Evolutionary conservation across 2,329 filamentous ascomycete genomes (phyloP).

Genomic region (Calonectria pauciramosa): DNA sequence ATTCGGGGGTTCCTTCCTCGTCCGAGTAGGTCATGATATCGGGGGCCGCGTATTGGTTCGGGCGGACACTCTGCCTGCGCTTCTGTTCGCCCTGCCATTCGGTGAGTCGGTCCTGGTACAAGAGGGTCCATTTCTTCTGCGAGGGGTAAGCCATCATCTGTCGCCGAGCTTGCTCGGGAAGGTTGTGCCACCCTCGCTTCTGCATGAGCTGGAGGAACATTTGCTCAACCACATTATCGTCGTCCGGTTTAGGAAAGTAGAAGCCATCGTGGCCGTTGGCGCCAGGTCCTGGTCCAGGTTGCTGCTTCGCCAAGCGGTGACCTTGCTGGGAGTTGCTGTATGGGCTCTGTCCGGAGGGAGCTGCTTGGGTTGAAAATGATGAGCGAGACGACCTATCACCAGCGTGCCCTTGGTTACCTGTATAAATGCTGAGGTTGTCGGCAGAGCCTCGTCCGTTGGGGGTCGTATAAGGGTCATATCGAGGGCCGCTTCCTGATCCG

Average conservation of each 20-base stretch:
- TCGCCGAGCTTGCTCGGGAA: conserved; percentile 92
- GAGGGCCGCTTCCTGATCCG: conserved; percentile 66
- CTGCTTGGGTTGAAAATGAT: conserved; percentile 63
- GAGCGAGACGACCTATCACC: conserved; percentile 51
- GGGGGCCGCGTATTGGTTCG: conserved; percentile 77
- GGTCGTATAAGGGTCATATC: conserved; percentile 75
- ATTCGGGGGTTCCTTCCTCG: conserved; percentile 96
- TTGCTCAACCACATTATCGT: conserved; percentile 88
- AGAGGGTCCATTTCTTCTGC: conserved; percentile 96
- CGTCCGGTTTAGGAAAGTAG: conserved; percentile 79
- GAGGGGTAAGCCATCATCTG: conserved; percentile 98
- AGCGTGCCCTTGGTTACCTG: conserved; percentile 66
- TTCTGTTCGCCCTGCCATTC: conserved; percentile 97
- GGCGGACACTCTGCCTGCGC: conserved; percentile 80
- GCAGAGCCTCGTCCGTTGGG: conserved; percentile 70
- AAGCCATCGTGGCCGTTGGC: conserved; percentile 63
- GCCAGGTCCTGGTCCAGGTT: conserved; percentile 54
- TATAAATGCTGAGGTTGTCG: conserved; percentile 69
- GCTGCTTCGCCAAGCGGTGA: conserved; percentile 69
- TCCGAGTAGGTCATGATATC: conserved; percentile 85
- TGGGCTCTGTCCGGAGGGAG: conserved; percentile 69
- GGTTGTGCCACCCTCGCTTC: conserved; percentile 96
- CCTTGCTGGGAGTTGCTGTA: conserved; percentile 63
- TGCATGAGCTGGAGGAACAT: conserved; percentile 97
- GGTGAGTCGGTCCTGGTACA: conserved; percentile 93